A percentile compares a stretch with the other conserved stretches of the same genome.
Conservation (phyloP, 805 yeast species). For the Kazachstania taianensis region DNA sequence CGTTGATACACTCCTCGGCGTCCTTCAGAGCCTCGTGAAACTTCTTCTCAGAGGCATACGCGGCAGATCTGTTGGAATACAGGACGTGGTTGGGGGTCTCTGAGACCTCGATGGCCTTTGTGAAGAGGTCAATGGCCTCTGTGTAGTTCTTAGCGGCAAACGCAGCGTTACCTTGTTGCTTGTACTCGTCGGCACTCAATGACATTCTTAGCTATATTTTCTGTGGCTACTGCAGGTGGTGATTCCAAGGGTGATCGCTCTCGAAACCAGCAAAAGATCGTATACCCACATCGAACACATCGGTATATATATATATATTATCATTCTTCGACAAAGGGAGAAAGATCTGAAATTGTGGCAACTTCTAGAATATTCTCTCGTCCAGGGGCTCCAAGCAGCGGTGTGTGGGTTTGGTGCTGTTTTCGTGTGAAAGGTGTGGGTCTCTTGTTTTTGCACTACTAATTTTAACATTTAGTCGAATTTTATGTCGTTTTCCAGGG, state of each 20-base stretch:
- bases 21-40: constrained; percentile 70
- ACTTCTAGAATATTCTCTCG: background rate
- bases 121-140: constrained; percentile 69
- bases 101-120: constrained; percentile 80
- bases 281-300: too few species aligned
- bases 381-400: background rate
- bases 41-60: constrained; percentile 69
- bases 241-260: too few species aligned
- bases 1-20: constrained; percentile 72
- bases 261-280: too few species aligned
- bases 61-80: constrained; percentile 89
- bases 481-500: too few species aligned
- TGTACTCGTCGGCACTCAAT: constrained; percentile 56
- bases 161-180: constrained; percentile 89
- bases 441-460: too few species aligned
- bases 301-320: background rate
- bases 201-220: constrained; percentile 9
- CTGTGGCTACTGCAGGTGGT: too few species aligned
- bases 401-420: too few species aligned
- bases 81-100: constrained; percentile 82
- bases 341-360: too few species aligned
- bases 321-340: too few species aligned
- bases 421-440: too few species aligned
- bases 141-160: constrained; percentile 79
- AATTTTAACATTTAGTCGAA: too few species aligned